Evolutionary conservation across 192 early-diverging fungal genomes (phyloP).

Genomic region (Coemansia aciculifera): DNA sequence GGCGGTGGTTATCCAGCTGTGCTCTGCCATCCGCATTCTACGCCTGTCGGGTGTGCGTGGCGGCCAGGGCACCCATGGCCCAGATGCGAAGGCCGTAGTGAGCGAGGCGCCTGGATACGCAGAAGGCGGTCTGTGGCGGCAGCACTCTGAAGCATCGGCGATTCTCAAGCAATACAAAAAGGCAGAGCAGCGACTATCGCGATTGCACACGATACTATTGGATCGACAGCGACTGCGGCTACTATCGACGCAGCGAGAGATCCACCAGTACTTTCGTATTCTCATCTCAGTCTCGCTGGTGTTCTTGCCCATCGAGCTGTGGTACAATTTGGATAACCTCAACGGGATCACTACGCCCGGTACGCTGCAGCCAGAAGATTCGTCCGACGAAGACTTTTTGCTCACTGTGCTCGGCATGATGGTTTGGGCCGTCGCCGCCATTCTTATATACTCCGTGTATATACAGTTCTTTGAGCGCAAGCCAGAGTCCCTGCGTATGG

Average conservation of each 20-base stretch:
- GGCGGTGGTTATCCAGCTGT: slow-evolving; percentile 29
- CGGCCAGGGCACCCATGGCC: background rate
- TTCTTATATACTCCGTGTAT: slow-evolving; percentile 33
- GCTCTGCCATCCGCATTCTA: slow-evolving; percentile 13
- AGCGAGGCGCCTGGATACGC: slow-evolving; percentile 14
- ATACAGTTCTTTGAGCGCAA: slow-evolving; percentile 46
- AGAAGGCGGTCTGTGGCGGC: slow-evolving; percentile 14
- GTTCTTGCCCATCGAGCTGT: slow-evolving; percentile 52
- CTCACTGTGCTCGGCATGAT: slow-evolving; percentile 35
- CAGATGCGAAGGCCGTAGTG: background rate
- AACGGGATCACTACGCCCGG: slow-evolving; percentile 49
- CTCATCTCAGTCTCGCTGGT: slow-evolving; percentile 43
- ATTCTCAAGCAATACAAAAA: slow-evolving; percentile 33
- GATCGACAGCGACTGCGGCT: slow-evolving; percentile 45
- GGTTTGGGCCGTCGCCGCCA: slow-evolving; percentile 38
- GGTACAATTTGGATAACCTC: slow-evolving; percentile 39
- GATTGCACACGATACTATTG: slow-evolving; percentile 47
- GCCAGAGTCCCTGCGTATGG: slow-evolving; percentile 12
- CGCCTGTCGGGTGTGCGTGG: background rate
- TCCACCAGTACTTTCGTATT: slow-evolving; percentile 47
- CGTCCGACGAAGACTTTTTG: slow-evolving; percentile 41
- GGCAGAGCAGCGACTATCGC: slow-evolving; percentile 40
- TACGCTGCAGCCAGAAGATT: slow-evolving; percentile 22
- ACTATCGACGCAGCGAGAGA: slow-evolving; percentile 31
- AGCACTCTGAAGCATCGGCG: slow-evolving; percentile 1